phyloP scores from a whole-genome alignment of 495 filamentous ascomycete species.

The Astrocystis sublimbata region DNA sequence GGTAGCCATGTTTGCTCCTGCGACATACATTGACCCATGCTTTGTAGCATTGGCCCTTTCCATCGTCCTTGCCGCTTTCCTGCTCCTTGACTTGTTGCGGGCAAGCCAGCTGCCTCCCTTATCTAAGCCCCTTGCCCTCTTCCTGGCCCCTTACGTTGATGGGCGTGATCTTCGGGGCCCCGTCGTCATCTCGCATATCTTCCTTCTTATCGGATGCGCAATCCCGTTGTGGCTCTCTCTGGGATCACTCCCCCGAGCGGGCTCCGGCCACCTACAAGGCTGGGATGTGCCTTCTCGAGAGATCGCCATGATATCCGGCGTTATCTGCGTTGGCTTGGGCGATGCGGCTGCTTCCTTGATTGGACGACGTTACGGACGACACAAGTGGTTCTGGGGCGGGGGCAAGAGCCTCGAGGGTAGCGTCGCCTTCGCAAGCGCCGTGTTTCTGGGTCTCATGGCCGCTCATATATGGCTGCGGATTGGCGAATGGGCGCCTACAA shows the following conservation, averaged over 20 bases:
- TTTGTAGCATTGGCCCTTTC: conserved; percentile 77
- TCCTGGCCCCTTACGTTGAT: conserved; percentile 92
- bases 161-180: conserved; percentile 90
- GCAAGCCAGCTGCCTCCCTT: conserved; percentile 89
- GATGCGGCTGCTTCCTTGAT: conserved; percentile 94
- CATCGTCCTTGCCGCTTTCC: conserved; percentile 75
- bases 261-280: conserved; percentile 54
- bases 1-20: conserved; percentile 89
- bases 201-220: conserved; percentile 92
- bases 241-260: conserved; percentile 58
- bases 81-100: conserved; percentile 84
- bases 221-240: conserved; percentile 92
- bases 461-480: conserved; percentile 73
- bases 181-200: conserved; percentile 94
- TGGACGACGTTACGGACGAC: conserved; percentile 79
- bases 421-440: conserved; percentile 78
- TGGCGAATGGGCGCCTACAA: conserved; percentile 65
- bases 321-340: conserved; percentile 92
- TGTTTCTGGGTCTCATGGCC: conserved; percentile 69
- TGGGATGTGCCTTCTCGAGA: conserved; percentile 75
- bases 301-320: conserved; percentile 83
- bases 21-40: conserved; percentile 79
- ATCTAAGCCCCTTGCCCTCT: conserved; percentile 75
- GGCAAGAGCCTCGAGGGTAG: conserved; percentile 95
- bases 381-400: conserved; percentile 95